Base-by-base conservation (phyloP, 306 rosid genomes). In the Glycine latifolia region DNA sequence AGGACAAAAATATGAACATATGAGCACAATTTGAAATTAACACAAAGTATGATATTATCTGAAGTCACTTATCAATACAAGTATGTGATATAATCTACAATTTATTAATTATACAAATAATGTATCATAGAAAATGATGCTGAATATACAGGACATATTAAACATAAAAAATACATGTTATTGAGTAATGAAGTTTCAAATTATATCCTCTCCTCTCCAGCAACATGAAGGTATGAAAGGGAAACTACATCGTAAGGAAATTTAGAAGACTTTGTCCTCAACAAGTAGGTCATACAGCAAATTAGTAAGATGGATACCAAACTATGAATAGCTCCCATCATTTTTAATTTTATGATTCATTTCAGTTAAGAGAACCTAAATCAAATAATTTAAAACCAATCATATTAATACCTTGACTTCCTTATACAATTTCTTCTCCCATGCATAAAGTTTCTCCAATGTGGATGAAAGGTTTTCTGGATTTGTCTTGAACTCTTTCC, bases 401-500 rank as follows among this genome's bases (percentile, higher is more conserved):
- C 33, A 71, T 56, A 71, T 39, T 49, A 79, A 66, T 87, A 96
- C 99, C 99, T 92, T 93, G 58, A 96, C 92, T 93, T 96, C 99
- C 87, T 93, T 96, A 35, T 91, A 87, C 67, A 96, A 82, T 80
- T 96, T 96, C 89, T 91, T 92, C 87, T 96, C 99, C 99, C 99
- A 93, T 44, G 78, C 98, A 83, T 96, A 90, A 77, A 96, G 98
- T 79, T 85, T 89, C 86, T 93, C 97, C 86, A 96, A 80, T 50
- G 98, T 96, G 20, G 90, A 85, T 56, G 99, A 91, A 76, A 96
- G 96, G 81, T 91, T 92, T 75, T 88, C 89, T 26, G 90, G 81
- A 84, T 84, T 85, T 62, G 79, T 35, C 52, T 77, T 89, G 15
- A 87, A 85, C 69, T 92, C 94, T 65, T 87, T 80, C 79, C 86